Base-by-base conservation (phyloP, 768 basidiomycete genomes). In the Suillus paluster region DNA sequence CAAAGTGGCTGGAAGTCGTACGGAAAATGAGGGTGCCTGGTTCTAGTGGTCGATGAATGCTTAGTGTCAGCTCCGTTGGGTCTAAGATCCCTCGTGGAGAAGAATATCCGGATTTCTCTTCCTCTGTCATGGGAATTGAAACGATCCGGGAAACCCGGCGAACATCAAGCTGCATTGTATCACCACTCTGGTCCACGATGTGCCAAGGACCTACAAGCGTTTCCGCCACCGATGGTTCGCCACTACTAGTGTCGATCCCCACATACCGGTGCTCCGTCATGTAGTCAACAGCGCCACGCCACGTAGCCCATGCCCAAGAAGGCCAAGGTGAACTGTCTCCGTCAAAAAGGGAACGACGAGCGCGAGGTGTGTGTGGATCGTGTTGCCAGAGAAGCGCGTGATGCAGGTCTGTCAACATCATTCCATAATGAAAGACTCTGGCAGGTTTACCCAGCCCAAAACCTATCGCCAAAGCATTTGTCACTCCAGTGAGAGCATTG, bases 301-400 rank as follows among this genome's bases (percentile, higher is more conserved):
- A 71, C 9, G 66, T 66, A 3, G 71, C 60, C 71, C 70, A 71
- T n/a, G 71, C 64, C 70, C 70, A 72, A 10, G 71, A 70, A 11
- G 71, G 70, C 39, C 59, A 70, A 33, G 19, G 33, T 5, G 62
- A 23, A 41, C 21, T 12, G 8, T 17, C 39, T 1, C 42, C 7
- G 11, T 53, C 21, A n/a, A 58, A 27, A 2, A 14, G 17, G 33
- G 44, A 41, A 17, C 70, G 68, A 17, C 64, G 62, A 5, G 58
- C 54, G 41, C 62, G 64, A 7, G 42, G 23, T 5, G 60, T 21
- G 21, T 63, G 44, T 2, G 67, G 46, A 11, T 49, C 64, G 11
- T 71, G 70, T 10, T 72, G 66, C 70, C 71, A 71, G 27, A 71
- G 21, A 19, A 71, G 34, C 5, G 62, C 62, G 15, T 48, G 30